These are phyloP conservation scores for Truncatella angustata DNA, from an alignment of 2,329 filamentous ascomycete species.

Conservation along the genomic window DNA sequence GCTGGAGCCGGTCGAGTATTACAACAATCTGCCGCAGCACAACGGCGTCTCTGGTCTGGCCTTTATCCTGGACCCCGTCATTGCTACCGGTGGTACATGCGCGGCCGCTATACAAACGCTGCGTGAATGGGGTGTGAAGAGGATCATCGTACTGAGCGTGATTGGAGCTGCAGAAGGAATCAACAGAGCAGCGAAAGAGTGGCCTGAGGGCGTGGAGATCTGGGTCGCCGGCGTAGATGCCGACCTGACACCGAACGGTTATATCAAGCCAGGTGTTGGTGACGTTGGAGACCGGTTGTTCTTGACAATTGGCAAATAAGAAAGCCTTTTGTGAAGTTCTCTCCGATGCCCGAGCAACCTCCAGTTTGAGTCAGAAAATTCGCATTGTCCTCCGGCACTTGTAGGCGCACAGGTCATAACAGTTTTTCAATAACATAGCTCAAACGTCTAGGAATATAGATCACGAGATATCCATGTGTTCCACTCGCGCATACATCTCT, in stretches of 20 bases:
- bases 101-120: constrained; percentile 87
- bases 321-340: no score
- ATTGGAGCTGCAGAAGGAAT: constrained; percentile 74
- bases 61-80: constrained; percentile 86
- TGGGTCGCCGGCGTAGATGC: constrained; percentile 81
- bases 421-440: constrained; percentile 3
- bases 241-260: constrained; percentile 72
- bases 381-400: constrained; percentile 1
- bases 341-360: no score
- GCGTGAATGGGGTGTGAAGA: constrained; percentile 85
- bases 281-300: constrained; percentile 91
- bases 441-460: not conserved
- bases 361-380: not conserved
- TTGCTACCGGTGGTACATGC: constrained; percentile 89
- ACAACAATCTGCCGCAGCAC: constrained; percentile 91
- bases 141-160: constrained; percentile 73
- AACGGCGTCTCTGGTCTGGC: constrained; percentile 56
- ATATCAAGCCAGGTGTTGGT: constrained; percentile 87
- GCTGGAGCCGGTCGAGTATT: constrained; percentile 91
- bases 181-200: constrained; percentile 68
- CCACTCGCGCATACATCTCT: not conserved
- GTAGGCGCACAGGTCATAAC: not conserved
- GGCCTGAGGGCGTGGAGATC: constrained; percentile 74
- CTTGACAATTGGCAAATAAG: constrained; percentile 74
- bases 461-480: not conserved